Evolutionary conservation across 257 asterid genomes (phyloP).

Genomic region (Scutellaria barbata): DNA sequence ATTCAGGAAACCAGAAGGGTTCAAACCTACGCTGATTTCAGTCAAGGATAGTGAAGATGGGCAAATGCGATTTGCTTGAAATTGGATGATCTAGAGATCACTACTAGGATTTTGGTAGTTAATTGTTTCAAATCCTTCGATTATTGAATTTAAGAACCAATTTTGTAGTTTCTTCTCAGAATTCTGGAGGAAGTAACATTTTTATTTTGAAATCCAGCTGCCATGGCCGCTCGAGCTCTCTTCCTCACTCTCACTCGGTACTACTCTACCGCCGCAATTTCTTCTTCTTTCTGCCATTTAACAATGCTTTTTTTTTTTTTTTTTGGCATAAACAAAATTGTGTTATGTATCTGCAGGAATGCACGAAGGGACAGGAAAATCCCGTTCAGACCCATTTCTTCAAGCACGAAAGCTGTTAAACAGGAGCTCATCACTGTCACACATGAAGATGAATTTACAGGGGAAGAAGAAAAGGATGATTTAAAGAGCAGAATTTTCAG

Average conservation of each 20-base stretch:
- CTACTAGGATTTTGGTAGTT: too few species aligned
- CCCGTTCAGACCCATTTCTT: slow-evolving; percentile 57
- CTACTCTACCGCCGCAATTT: background rate
- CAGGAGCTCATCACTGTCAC: slow-evolving; percentile 34
- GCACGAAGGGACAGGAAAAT: slow-evolving; percentile 42
- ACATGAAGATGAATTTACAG: slow-evolving; percentile 35
- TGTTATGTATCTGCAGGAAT: slow-evolving; percentile 33
- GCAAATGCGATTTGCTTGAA: too few species aligned
- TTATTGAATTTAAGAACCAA: too few species aligned
- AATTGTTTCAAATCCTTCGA: too few species aligned
- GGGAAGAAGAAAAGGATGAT: slow-evolving; percentile 61
- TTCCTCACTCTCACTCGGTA: slow-evolving; percentile 66
- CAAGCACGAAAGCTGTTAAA: slow-evolving; percentile 48
- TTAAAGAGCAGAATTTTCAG: slow-evolving; percentile 79
- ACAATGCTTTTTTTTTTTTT: background rate
- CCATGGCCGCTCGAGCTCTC: slow-evolving; percentile 79
- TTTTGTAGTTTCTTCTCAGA: too few species aligned
- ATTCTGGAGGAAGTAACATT: too few species aligned
- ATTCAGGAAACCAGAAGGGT: too few species aligned
- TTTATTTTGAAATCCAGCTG: slow-evolving; percentile 18
- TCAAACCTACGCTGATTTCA: too few species aligned
- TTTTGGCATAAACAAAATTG: background rate
- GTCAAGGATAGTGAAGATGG: too few species aligned
- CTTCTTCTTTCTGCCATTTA: background rate
- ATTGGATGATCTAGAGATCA: too few species aligned